These are phyloP conservation scores for Suhomyces terraborum DNA, from an alignment of 1,139 yeast species.

Conservation along the genomic window DNA sequence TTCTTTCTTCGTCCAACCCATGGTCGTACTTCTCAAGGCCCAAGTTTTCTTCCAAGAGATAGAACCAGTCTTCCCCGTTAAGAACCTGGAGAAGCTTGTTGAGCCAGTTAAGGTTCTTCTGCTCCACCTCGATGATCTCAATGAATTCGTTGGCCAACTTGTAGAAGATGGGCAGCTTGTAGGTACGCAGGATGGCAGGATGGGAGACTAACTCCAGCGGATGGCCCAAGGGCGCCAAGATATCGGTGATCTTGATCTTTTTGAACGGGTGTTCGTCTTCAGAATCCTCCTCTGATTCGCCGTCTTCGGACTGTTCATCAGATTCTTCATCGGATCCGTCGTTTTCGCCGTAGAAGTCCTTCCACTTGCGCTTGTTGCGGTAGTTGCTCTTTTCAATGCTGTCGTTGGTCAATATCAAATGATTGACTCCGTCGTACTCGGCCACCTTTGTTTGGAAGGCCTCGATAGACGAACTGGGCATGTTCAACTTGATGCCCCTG, in stretches of 20 bases:
- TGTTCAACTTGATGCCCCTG: conserved; percentile 39
- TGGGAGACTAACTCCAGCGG: conserved; percentile 80
- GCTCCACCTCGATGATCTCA: conserved; percentile 78
- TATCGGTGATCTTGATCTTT: conserved; percentile 47
- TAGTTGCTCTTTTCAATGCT: conserved; percentile 31
- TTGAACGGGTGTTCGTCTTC: conserved; percentile 39
- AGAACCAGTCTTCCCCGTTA: conserved; percentile 82
- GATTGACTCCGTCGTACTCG: conserved; percentile 45
- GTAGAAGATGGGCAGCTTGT: conserved; percentile 49
- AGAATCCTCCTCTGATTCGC: conserved; percentile 26
- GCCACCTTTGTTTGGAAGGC: conserved; percentile 38
- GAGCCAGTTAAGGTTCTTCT: conserved; percentile 67
- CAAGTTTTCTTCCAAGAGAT: conserved; percentile 62
- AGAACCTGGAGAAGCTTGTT: conserved; percentile 73
- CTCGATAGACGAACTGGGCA: conserved; percentile 23
- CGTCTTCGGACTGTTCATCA: conserved; percentile 25
- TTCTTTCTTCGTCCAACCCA: conserved; percentile 43
- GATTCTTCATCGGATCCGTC: conserved; percentile 13
- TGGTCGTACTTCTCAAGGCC: conserved; percentile 73
- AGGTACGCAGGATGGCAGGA: conserved; percentile 69
- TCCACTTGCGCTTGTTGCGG: conserved; percentile 43
- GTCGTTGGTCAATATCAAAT: conserved; percentile 42
- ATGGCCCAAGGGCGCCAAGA: conserved; percentile 75
- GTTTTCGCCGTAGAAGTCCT: conserved; percentile 26
- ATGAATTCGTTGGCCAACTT: conserved; percentile 71